Evolutionary conservation across 345 rosid species (phyloP), one percentile per base, ranked within the genome.

Genomic region (Syzygium aqueum): DNA sequence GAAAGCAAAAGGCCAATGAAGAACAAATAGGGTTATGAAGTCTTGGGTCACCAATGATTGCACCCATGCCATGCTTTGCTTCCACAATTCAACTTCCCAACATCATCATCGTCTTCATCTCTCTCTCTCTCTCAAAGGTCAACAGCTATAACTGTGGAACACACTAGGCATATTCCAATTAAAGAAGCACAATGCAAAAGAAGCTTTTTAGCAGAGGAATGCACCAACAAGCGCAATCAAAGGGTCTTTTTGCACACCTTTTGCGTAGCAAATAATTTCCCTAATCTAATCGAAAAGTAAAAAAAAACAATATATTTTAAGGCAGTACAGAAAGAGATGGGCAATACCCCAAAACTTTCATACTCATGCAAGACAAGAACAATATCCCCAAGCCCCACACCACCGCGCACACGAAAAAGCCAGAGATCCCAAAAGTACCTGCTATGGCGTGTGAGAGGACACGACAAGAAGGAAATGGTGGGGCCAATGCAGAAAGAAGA

Each of bases 151-250:
- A 91, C 91, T 21, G 93, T 91, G 91, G 54, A 77, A 84, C 86
- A 73, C 49, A 73, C 80, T 73, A 73, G 49, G 80, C 49, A 73
- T 10, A 73, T 73, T 73, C 40, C 80, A 73, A 86, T 83, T 77
- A 89, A 90, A 90, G 87, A 87, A 90, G 88, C 86, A 67, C 25
- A 86, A 87, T 84, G 85, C 85, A 89, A 54, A 50, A 82, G 53
- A 77, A 84, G 84, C 90, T 89, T 92, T 89, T 83, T 17, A 83
- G 87, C 85, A 83, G 84, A 53, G 56, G 87, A 86, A 19, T 23
- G 53, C 87, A 53, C 85, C 84, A 56, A 88, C 90, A 80, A 92
- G 89, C 96, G 95, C 94, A 93, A 96, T 94, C 88, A 93, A 91
- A 89, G 94, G 95, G 88, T 65, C 56, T 84, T 77, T 89, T 88